Evolutionary conservation across 371 early-diverging fungal genomes (phyloP), one percentile per base, ranked within the genome.

Genomic region (Cokeromyces recurvatus): DNA sequence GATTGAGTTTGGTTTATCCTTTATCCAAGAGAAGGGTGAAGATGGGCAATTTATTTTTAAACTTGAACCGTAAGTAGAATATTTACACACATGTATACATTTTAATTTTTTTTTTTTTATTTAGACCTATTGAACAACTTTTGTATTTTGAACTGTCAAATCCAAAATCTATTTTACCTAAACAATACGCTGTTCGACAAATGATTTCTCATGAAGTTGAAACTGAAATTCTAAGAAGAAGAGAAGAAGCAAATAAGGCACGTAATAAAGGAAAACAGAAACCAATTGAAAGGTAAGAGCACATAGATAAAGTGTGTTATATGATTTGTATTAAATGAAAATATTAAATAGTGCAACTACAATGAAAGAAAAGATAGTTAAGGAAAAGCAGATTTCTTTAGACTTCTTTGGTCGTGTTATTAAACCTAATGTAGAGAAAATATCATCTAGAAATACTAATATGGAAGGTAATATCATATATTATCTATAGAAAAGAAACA

Each of bases 161-260:
- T 16, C 44, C 45, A 9, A 78, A 75, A 40, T 48, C 55, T 3
- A 46, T 82, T 11, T 52, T 87, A 48, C 69, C 84, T 4, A 81
- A 62, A 25, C 71, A 81, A n/a, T 85, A 86, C 53, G 84, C 86
- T 0, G 78, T 85, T 7, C 77, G 87, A 38, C 91, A 90, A 62
- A 57, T 93, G 52, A 79, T 93, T 48, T 61, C 90, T 2, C 84
- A 82, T 45, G 87, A 91, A 77, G 84, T 85, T 40, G 85, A 85
- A 32, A 64, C 66, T 6, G 85, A 86, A 44, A 39, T 71, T 6
- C 53, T 84, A 27, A 71, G 83, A 14, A 70, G 78, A 43, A 57
- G 72, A 19, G 82, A 82, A 55, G 57, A 59, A 34, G 46, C 52
- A 24, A 45, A 51, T 15, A 47, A 58, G 17, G 17, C 22, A 61